Percentiles rank a stretch among this genome's conserved stretches.
Evolutionary conservation across 1,139 yeast genomes (phyloP).

Genomic region (Yamadazyma triangularis): DNA sequence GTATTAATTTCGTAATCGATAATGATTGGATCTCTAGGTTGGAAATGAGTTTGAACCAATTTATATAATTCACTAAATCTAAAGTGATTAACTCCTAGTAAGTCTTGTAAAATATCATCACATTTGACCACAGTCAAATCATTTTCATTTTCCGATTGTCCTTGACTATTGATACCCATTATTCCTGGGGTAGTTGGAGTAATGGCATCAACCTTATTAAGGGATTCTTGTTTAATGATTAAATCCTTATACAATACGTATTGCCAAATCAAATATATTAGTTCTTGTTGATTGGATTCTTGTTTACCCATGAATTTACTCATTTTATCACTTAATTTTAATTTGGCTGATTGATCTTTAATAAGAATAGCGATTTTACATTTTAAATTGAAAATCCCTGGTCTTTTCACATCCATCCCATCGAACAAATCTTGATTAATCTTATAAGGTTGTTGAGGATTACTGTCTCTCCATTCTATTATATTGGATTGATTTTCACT

Average conservation of each 20-base stretch:
- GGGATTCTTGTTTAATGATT: conserved; percentile 38
- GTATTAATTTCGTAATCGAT: conserved; percentile 74
- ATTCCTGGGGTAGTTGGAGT: conserved; percentile 17
- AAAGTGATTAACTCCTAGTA: conserved; percentile 51
- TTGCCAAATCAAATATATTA: conserved; percentile 82
- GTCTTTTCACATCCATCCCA: conserved; percentile 81
- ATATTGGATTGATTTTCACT: conserved; percentile 29
- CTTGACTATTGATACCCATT: conserved; percentile 8
- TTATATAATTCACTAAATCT: conserved; percentile 75
- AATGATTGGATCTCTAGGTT: conserved; percentile 76
- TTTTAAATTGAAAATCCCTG: conserved; percentile 63
- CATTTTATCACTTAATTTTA: conserved; percentile 59
- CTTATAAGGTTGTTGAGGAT: conserved; percentile 7
- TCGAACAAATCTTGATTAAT: conserved; percentile 55
- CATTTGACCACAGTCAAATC: conserved; percentile 52
- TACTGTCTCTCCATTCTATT: conserved; percentile 39
- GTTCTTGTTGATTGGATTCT: conserved; percentile 83
- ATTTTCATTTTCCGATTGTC: conserved; percentile 21
- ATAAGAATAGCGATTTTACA: conserved; percentile 77
- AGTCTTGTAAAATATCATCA: conserved; percentile 58
- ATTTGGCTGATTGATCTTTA: conserved; percentile 61
- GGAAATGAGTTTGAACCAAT: conserved; percentile 52
- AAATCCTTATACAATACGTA: conserved; percentile 75
- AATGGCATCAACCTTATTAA: conserved; percentile 38
- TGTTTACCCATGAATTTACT: conserved; percentile 67